Base-by-base conservation (phyloP, 345 rosid species). In the Kernera saxatilis region DNA sequence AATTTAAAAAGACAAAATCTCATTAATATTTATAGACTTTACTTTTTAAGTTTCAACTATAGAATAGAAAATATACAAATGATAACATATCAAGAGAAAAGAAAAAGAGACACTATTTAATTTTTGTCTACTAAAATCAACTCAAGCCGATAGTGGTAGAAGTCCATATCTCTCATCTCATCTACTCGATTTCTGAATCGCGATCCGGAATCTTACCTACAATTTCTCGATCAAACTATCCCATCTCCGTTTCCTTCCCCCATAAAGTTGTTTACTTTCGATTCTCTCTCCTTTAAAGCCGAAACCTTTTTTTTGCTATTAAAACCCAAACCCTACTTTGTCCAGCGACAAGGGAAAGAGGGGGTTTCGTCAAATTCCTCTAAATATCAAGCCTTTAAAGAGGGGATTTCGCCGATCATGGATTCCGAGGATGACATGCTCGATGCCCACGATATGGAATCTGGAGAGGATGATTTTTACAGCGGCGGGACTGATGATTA, bases 341-440 rank as follows among this genome's bases (percentile, higher is more conserved):
- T 12, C 45, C 54, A 27, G 36, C 53, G 50, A 46, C 26, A 65
- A 26, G 22, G 44, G 35, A 37, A 65, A 2, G 58, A 1, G 0
- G 10, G 63, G 27, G 41, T 74, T 67, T 59, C 19, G 26, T 68
- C 46, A 50, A 39, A 33, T 51, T 68, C 39, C 7, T 51, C 25
- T 10, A 30, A 74, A 67, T 62, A 48, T 52, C 62, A 12, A 57
- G 13, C 37, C 44, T 48, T 45, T 43, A 9, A 14, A 26, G 46
- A n/a, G 11, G 35, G 49, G 51, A 8, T 37, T 64, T 35, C 48
- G 22, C 5, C 23, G 51, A 69, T 46, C 27, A 91, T 91, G 97
- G 93, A 87, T 71, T 84, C 84, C 3, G 91, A 85, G 12, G 91
- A 89, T 5, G 90, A 87, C 39, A 80, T 88, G 85, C 77, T 87